Percentiles rank a stretch among this genome's conserved stretches.
These are phyloP conservation scores for Trichoderma virens DNA, from an alignment of 495 filamentous ascomycete genomes.

Conservation along the genomic window DNA sequence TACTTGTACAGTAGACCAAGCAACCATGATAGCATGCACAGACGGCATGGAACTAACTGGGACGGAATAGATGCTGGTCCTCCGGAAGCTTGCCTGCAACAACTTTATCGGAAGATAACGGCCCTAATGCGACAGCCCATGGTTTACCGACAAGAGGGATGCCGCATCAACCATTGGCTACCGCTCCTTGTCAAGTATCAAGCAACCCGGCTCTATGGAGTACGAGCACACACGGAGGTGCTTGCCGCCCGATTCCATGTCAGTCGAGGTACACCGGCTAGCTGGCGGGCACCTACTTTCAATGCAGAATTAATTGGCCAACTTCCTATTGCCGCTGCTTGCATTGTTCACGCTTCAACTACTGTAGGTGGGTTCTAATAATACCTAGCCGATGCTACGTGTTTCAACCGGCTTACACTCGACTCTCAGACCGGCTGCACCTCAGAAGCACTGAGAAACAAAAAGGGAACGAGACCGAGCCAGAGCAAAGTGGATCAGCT, in stretches of 20 bases:
- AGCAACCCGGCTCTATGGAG: no score
- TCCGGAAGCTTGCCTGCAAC: not conserved
- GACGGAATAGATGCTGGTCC: not conserved
- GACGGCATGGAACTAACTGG: no score
- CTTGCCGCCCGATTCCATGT: no score
- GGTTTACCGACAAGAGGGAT: not conserved
- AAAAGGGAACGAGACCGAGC: not conserved
- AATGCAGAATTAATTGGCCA: not conserved
- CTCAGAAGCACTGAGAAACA: not conserved
- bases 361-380: not conserved
- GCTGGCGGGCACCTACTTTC: not conserved
- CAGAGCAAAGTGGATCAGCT: not conserved
- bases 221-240: no score
- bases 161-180: not conserved
- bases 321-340: not conserved
- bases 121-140: no score
- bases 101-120: slow-evolving; percentile 1
- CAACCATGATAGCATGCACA: no score
- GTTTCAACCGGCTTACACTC: not conserved
- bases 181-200: not conserved
- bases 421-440: not conserved
- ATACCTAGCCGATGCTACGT: not conserved
- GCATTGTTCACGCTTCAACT: not conserved
- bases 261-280: no score
- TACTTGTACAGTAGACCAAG: no score